phyloP scores from a whole-genome alignment of 73 alveolate species.

The Tetrahymena elliotti region DNA sequence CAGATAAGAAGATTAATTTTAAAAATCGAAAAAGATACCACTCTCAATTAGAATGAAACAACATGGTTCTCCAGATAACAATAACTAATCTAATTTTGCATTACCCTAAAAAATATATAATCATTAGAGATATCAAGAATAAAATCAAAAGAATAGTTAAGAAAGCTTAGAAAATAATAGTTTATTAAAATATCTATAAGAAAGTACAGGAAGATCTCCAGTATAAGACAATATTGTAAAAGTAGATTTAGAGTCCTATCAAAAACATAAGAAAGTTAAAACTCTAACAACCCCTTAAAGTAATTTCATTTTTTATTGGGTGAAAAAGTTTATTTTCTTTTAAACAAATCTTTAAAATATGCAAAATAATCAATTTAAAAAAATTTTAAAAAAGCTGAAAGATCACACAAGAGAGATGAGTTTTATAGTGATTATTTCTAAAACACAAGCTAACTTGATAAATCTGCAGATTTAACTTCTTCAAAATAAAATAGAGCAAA shows the following conservation, averaged over 20 bases:
- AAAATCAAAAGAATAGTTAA: not conserved
- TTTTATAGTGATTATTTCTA: not conserved
- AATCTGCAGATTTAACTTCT: not conserved
- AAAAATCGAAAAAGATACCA: not conserved
- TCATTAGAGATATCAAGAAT: not conserved
- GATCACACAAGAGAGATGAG: not conserved
- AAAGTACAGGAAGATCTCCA: not conserved
- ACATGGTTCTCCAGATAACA: not conserved
- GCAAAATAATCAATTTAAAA: not conserved
- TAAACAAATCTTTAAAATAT: too few relatives aligned
- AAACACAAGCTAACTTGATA: not conserved
- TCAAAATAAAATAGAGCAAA: not conserved
- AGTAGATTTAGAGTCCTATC: not conserved
- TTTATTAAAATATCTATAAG: not conserved
- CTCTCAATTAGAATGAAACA: not conserved
- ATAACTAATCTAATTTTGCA: not conserved
- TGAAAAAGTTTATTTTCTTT: too few relatives aligned
- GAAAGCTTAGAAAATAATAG: not conserved
- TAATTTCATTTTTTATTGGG: not conserved
- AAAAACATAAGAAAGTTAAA: not conserved
- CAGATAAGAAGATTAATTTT: not conserved
- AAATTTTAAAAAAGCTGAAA: not conserved
- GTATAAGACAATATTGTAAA: not conserved
- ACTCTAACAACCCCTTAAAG: not conserved
- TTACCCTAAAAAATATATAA: not conserved